Evolutionary conservation across 208 protist genomes (phyloP), one percentile per base, ranked within the genome.

Genomic region (Leishmania major): DNA sequence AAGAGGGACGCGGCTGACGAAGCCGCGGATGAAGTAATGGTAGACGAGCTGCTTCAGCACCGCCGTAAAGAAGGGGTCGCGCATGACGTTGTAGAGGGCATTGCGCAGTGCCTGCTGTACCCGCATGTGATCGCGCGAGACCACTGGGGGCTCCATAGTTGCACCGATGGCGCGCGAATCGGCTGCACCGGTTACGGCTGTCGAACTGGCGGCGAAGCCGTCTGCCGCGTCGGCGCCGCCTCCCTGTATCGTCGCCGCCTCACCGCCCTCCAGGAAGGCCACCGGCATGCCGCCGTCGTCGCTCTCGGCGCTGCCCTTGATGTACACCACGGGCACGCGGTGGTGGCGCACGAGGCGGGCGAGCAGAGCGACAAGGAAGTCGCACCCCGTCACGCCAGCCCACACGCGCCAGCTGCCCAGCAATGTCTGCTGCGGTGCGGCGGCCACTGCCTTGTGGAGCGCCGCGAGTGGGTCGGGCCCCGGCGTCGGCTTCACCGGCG

Each of bases 61-160:
- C 47, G 85, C 80, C 0, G 92, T 80, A 79, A 97, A 97, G 86
- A 97, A 95, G 28, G 95, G 95, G 80, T 96, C 93, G 15, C 91
- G 93, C 17, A 96, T 62, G 55, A 96, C 88, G 47, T 80, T 88
- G 77, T 83, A 84, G n/a, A 81, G 69, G 57, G 88, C 37, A 66
- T 94, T 93, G 72, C 90, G 90, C 77, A 89, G 64, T n/a, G 89
- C 87, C 51, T 95, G 88, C 79, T 95, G 91, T 17, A 93, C 77
- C 1, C 94, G 93, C 73, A 93, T 84, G 45, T 76, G 86, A 76
- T 97, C 94, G 7, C 90, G 88, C 17, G 92, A 95, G 10, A 93
- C 84, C 0, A 92, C 76, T 17, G 84, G 74, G 22, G 73, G 43
- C 35, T 82, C 80, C 73, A 76, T 53, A 43, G 82, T 72, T 0